These are phyloP conservation scores for Phialemoniopsis sp. DNA, from an alignment of 2,329 filamentous ascomycete species.

Conservation along the genomic window DNA sequence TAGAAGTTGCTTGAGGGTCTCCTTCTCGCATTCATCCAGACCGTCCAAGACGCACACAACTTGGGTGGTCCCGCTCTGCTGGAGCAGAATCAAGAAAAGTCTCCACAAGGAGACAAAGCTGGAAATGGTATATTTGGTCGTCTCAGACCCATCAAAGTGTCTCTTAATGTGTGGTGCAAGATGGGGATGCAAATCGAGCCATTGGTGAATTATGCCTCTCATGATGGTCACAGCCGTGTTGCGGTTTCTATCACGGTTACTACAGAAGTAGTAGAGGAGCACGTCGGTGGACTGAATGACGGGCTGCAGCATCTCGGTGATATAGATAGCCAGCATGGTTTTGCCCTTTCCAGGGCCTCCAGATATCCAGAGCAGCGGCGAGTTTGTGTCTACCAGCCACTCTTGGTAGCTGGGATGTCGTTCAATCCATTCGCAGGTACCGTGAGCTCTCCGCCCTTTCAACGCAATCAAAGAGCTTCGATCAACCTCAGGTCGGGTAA, in stretches of 20 bases:
- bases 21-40: slow-evolving; percentile 1
- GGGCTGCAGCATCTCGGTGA: slow-evolving; percentile 13
- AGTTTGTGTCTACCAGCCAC: slow-evolving; percentile 8
- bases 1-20: slow-evolving; percentile 11
- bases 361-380: slow-evolving; percentile 16
- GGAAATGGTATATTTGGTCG: slow-evolving; percentile 14
- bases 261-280: slow-evolving; percentile 19
- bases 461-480: slow-evolving; percentile 14
- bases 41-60: slow-evolving; percentile 7
- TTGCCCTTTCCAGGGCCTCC: slow-evolving; percentile 20
- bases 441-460: slow-evolving; percentile 10
- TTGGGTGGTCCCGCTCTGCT: slow-evolving; percentile 4
- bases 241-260: slow-evolving; percentile 14
- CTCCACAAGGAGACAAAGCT: slow-evolving; percentile 12
- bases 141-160: slow-evolving; percentile 10
- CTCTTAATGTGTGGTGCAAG: slow-evolving; percentile 10
- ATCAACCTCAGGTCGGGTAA: slow-evolving; percentile 17
- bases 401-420: slow-evolving; percentile 10
- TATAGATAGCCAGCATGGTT: slow-evolving; percentile 18
- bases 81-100: slow-evolving; percentile 7
- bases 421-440: slow-evolving; percentile 17
- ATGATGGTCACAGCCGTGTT: slow-evolving; percentile 14
- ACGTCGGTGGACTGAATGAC: slow-evolving; percentile 6
- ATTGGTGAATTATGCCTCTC: slow-evolving; percentile 16
- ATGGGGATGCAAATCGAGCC: slow-evolving; percentile 7